Evolutionary conservation across 441 rosid species (phyloP), one percentile per base, ranked within the genome.

Genomic region (Macaranga tanarius): DNA sequence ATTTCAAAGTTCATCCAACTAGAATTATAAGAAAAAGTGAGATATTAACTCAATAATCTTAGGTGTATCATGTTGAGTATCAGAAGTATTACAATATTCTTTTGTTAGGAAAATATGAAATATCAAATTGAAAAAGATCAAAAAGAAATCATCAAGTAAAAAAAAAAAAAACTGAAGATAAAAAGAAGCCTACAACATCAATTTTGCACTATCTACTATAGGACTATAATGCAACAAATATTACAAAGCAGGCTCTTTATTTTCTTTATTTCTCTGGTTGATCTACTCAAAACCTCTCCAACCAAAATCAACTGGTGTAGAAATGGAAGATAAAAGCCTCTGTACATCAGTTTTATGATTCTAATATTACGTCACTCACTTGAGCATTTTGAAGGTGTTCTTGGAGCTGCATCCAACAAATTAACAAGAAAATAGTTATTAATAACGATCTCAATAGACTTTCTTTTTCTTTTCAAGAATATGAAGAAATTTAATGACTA

Each of bases 381-480:
- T 42, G 84, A 75, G 69, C 79, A 79, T 62, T 64, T 77, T 60
- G 83, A 60, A 55, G 80, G 75, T 51, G 86, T 79, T 61, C 79
- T 79, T 65, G 84, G 84, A 74, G 75, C 85, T 85, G 79, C 62
- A 77, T 23, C 28, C 51, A 60, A 11, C 25, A 60, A 51, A n/a
- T n/a, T n/a, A n/a, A 10, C 16, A 48, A 11, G 8, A 26, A 25
- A 11, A 13, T 17, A 44, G 44, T 28, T 52, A 44, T 0, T 52
- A 17, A 7, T 1, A 28, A 28, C 2, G 31, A 28, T 28, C 31
- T 28, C 31, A 28, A 28, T 28, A 1, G 31, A 28, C 3, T 28
- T 28, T 28, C 3, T 28, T 28, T 52, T 19, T 17, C 19, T 16
- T 19, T 2, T 3, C 4, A 17, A 3, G 20, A 9, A 28, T 3